Conservation (phyloP, 768 basidiomycete species). For the Gymnopilus junonius region DNA sequence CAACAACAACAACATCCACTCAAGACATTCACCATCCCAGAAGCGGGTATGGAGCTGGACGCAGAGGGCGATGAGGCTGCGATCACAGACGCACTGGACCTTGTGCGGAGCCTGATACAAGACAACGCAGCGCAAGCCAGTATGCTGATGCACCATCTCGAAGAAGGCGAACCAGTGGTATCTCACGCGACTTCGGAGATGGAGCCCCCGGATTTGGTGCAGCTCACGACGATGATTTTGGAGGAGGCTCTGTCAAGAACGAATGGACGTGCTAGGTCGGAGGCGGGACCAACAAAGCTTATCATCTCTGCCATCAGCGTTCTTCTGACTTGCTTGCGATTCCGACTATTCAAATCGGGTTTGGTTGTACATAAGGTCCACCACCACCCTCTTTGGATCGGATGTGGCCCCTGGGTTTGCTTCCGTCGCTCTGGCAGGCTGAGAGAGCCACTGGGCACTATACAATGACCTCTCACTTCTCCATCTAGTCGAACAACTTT, state of each 20-base stretch:
- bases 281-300: conserved; percentile 54
- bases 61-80: conserved; percentile 63
- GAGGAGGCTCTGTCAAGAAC: conserved; percentile 75
- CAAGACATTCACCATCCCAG: conserved; percentile 58
- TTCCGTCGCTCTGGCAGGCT: conserved; percentile 65
- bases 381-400: conserved; percentile 75
- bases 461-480: conserved; percentile 84
- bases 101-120: conserved; percentile 77
- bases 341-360: conserved; percentile 80
- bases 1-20: conserved; percentile 24
- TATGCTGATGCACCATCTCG: conserved; percentile 69
- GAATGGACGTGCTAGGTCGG: conserved; percentile 32
- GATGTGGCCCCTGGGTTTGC: conserved; percentile 59
- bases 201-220: conserved; percentile 73
- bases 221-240: conserved; percentile 79
- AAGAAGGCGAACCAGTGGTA: conserved; percentile 57
- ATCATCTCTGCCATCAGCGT: conserved; percentile 85
- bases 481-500: conserved; percentile 74
- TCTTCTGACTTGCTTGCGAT: conserved; percentile 76
- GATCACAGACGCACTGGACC: conserved; percentile 76
- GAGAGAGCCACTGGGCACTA: conserved; percentile 78
- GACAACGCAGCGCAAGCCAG: conserved; percentile 69
- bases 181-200: conserved; percentile 55
- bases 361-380: conserved; percentile 87
- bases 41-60: conserved; percentile 75